phyloP scores from a whole-genome alignment of 345 rosid genomes.

The Triadica sebifera region DNA sequence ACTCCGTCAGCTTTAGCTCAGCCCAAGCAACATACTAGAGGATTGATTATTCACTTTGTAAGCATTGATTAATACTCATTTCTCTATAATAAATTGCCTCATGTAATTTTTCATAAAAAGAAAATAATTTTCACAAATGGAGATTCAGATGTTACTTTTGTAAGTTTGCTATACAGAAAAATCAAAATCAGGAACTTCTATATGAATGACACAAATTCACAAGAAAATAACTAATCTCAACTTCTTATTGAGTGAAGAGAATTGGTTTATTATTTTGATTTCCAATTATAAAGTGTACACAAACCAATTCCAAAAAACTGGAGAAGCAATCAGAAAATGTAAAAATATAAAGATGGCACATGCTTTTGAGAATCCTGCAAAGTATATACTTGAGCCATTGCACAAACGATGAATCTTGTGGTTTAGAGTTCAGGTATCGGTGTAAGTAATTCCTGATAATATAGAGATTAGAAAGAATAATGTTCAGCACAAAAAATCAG shows the following conservation, averaged over 20 bases:
- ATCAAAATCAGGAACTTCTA: neutral
- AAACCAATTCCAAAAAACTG: neutral
- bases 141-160: no score
- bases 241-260: neutral
- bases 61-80: no score
- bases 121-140: no score
- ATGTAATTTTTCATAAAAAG: no score
- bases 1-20: no score
- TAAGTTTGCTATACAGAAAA: no score
- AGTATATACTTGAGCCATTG: slow-evolving; percentile 13
- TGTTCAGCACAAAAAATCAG: slow-evolving; percentile 8
- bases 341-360: neutral
- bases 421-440: slow-evolving; percentile 42
- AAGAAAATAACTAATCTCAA: neutral
- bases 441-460: slow-evolving; percentile 39
- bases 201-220: slow-evolving; percentile 9
- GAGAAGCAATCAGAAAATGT: neutral
- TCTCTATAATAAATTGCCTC: no score
- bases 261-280: neutral
- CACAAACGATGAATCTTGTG: neutral
- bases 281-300: neutral
- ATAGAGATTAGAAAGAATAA: neutral
- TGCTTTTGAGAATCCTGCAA: neutral
- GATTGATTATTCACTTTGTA: no score
- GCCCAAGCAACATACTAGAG: no score